Conservation (phyloP, 768 basidiomycete genomes). For the Paxillus involutus region DNA sequence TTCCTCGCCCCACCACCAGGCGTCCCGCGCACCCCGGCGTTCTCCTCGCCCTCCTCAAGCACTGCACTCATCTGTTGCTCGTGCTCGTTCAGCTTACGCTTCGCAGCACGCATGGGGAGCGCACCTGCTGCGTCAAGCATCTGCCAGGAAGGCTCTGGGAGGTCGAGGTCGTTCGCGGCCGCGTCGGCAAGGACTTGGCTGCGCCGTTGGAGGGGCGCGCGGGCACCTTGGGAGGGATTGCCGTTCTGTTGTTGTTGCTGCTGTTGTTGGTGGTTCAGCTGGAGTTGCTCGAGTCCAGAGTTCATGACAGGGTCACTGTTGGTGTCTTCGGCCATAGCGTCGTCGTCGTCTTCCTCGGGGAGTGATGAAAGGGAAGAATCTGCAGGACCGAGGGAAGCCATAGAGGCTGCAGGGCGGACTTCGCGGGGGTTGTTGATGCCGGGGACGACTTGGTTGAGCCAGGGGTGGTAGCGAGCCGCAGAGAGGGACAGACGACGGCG, state of each 20-base stretch:
- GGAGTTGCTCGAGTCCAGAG: slow-evolving; percentile 32
- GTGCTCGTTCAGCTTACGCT: slow-evolving; percentile 37
- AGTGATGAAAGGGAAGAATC: slow-evolving; percentile 23
- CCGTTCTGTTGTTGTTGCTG: slow-evolving; percentile 8
- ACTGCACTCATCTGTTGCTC: slow-evolving; percentile 28
- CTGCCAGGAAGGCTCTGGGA: slow-evolving; percentile 56
- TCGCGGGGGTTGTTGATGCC: background rate
- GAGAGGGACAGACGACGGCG: slow-evolving; percentile 66
- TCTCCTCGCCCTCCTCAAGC: slow-evolving; percentile 18
- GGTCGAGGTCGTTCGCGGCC: slow-evolving; percentile 37
- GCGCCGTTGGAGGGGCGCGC: slow-evolving; percentile 42
- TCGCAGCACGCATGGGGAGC: slow-evolving; percentile 28
- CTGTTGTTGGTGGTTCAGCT: slow-evolving; percentile 25
- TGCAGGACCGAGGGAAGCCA: slow-evolving; percentile 9
- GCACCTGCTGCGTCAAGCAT: slow-evolving; percentile 42
- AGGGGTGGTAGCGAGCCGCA: slow-evolving; percentile 70
- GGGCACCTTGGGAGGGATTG: slow-evolving; percentile 3
- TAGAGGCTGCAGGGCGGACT: background rate
- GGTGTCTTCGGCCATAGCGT: slow-evolving; percentile 10
- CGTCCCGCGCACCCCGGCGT: background rate
- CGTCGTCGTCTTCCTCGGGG: slow-evolving; percentile 20
- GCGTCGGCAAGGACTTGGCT: slow-evolving; percentile 49
- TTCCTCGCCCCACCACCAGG: slow-evolving; percentile 18
- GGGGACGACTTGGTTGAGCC: slow-evolving; percentile 47
- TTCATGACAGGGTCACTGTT: slow-evolving; percentile 28